phyloP scores from a whole-genome alignment of 192 early-diverging fungal species.

The Coemansia sp. region DNA sequence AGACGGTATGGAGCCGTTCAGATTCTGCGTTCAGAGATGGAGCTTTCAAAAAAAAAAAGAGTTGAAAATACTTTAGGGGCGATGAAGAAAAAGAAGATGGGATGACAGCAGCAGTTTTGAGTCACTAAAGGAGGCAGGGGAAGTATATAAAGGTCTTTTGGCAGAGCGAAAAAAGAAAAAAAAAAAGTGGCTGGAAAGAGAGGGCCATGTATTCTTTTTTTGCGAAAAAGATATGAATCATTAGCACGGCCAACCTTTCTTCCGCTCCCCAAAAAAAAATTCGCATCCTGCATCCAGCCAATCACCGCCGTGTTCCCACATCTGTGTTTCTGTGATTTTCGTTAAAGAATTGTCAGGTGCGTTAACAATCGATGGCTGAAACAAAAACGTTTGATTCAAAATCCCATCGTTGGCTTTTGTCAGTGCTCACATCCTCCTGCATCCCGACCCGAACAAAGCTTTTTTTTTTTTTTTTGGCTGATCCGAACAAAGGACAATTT shows the following conservation, averaged over 20 bases:
- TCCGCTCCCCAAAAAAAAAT: constrained; percentile 2
- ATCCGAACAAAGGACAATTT: too few species aligned
- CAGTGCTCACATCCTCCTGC: too few species aligned
- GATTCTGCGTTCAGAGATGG: neutral
- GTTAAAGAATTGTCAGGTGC: too few species aligned
- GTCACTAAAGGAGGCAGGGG: constrained; percentile 4
- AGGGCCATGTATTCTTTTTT: neutral
- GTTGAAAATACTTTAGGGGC: constrained; percentile 3
- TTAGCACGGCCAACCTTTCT: neutral
- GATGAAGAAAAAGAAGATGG: constrained; percentile 7
- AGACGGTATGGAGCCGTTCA: constrained; percentile 6
- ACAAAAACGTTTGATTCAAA: too few species aligned
- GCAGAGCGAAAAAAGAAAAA: neutral
- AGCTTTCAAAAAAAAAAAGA: neutral
- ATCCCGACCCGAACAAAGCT: too few species aligned
- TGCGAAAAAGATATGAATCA: constrained; percentile 7
- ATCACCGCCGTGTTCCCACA: neutral
- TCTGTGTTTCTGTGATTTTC: neutral
- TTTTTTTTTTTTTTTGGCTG: too few species aligned
- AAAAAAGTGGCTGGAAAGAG: neutral
- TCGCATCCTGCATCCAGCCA: constrained; percentile 8
- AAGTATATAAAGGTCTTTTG: constrained; percentile 7
- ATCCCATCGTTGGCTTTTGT: too few species aligned
- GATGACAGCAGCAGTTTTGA: neutral
- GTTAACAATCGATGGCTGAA: neutral